Percentiles rank a stretch among this genome's conserved stretches.
Evolutionary conservation across 345 rosid genomes (phyloP).

Genomic region (Heritiera fomes): DNA sequence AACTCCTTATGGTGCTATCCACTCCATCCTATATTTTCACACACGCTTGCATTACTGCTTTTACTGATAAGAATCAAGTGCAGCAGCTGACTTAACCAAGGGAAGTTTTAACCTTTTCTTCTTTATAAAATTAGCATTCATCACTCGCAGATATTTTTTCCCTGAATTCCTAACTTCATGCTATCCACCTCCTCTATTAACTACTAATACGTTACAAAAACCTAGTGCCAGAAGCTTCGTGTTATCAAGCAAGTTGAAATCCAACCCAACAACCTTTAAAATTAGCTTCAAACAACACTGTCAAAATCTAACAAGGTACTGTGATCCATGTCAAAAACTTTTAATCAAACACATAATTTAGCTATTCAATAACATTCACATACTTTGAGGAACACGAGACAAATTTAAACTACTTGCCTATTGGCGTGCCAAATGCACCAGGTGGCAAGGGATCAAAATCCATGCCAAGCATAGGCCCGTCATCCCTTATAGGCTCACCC

Average conservation of each 20-base stretch:
- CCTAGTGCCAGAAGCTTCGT: neutral
- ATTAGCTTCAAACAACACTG: neutral
- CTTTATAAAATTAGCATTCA: neutral
- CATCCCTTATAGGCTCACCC: constrained; percentile 79
- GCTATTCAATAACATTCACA: constrained; percentile 6
- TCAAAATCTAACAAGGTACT: neutral
- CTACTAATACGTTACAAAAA: neutral
- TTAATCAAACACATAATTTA: neutral
- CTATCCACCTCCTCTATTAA: neutral
- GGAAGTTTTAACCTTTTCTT: neutral
- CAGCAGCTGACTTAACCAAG: neutral
- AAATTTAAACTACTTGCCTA: constrained; percentile 42
- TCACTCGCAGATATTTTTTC: neutral
- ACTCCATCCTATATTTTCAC: neutral
- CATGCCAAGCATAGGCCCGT: constrained; percentile 89
- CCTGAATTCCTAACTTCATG: neutral
- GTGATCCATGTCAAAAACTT: neutral
- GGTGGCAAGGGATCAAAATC: constrained; percentile 96
- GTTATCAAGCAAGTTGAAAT: neutral
- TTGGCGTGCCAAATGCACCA: constrained; percentile 91
- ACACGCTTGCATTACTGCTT: neutral
- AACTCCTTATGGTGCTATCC: neutral
- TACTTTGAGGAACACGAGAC: neutral
- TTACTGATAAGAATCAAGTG: neutral
- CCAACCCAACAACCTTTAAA: neutral